These are phyloP conservation scores for Ceratocystiopsis minuta DNA, from an alignment of 2,329 filamentous ascomycete genomes.

Conservation along the genomic window DNA sequence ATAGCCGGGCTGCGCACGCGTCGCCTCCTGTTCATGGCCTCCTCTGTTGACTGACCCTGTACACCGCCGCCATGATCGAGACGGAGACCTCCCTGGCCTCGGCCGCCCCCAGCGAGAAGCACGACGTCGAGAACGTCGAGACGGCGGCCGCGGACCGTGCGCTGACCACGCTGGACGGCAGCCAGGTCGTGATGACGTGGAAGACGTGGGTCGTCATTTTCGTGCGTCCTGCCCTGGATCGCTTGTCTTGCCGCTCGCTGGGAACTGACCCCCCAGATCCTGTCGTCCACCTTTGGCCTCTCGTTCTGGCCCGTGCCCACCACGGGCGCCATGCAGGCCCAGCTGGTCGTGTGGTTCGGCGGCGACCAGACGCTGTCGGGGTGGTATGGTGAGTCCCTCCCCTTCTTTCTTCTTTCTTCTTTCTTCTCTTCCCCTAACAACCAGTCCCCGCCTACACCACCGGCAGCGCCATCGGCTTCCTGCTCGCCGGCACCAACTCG, in stretches of 20 bases:
- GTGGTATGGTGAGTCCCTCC: constrained; percentile 1
- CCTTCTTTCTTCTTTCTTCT: too few species aligned
- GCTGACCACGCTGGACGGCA: constrained; percentile 1
- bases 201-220: too few species aligned
- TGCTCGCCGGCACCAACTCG: constrained; percentile 4
- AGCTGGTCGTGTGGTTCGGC: constrained; percentile 1
- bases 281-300: constrained; percentile 2
- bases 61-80: neutral
- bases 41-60: too few species aligned
- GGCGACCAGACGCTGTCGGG: neutral
- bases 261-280: neutral
- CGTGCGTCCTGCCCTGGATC: too few species aligned
- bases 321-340: constrained; percentile 1
- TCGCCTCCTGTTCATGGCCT: too few species aligned
- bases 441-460: constrained; percentile 1
- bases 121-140: constrained; percentile 1
- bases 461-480: constrained; percentile 1
- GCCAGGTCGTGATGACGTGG: neutral
- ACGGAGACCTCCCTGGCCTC: neutral
- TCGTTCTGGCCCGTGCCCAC: constrained; percentile 3
- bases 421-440: too few species aligned
- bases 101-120: constrained; percentile 1
- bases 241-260: too few species aligned
- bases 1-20: too few species aligned
- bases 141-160: neutral